phyloP scores from a whole-genome alignment of 108 stramenopile genomes.

The Pseudonitzschia multiseries region DNA sequence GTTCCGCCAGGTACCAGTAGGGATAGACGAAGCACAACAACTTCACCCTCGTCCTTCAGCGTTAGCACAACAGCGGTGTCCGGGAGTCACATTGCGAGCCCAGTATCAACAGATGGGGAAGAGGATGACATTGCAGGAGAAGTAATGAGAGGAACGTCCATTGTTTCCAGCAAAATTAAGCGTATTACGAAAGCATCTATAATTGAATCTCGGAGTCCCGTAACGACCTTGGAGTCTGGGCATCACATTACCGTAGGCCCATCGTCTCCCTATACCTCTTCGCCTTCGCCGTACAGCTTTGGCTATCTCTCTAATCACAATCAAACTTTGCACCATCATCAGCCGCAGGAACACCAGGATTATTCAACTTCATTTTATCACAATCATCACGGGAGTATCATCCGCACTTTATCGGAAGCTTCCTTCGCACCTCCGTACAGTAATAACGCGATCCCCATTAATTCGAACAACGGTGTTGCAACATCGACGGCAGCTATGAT shows the following conservation, averaged over 20 bases:
- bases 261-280: not conserved
- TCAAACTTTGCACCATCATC: not conserved
- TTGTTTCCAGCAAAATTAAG: not conserved
- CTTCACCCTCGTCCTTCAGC: not conserved
- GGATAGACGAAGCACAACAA: not conserved
- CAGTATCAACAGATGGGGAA: slow-evolving; percentile 9
- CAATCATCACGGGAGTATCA: not conserved
- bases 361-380: not conserved
- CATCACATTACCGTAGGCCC: not conserved
- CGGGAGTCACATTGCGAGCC: slow-evolving; percentile 6
- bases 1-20: not conserved
- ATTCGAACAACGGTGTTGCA: not conserved
- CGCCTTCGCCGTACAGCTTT: not conserved
- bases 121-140: not conserved
- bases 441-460: not conserved
- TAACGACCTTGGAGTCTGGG: not conserved
- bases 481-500: not conserved
- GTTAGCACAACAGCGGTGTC: not conserved
- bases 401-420: slow-evolving; percentile 9
- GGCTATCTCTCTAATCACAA: not conserved
- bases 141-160: not conserved
- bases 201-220: slow-evolving; percentile 5
- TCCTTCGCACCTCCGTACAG: slow-evolving; percentile 2
- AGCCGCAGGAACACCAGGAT: slow-evolving; percentile 6
- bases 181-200: not conserved